A percentile compares a stretch with the other conserved stretches of the same genome.
Evolutionary conservation across 805 yeast species (phyloP).

Genomic region (Cyberlindnera euphorbiiphila): DNA sequence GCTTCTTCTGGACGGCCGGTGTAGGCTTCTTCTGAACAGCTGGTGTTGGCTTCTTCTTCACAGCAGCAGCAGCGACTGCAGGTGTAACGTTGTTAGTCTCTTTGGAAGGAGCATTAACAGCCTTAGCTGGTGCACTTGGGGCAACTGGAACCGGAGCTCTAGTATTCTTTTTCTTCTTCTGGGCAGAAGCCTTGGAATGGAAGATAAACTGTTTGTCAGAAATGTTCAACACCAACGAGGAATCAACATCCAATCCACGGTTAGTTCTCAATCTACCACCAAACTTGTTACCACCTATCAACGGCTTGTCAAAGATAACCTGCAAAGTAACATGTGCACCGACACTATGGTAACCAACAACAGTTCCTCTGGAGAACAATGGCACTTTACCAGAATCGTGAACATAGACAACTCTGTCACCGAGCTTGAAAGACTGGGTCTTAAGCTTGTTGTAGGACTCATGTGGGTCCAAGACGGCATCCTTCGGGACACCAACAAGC

Average conservation of each 20-base stretch:
- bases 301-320: conserved; percentile 77
- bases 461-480: conserved; percentile 74
- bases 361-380: conserved; percentile 83
- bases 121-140: conserved; percentile 19
- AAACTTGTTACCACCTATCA: conserved; percentile 78
- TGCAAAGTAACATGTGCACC: conserved; percentile 56
- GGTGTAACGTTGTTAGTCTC: conserved; percentile 10
- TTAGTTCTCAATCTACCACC: conserved; percentile 73
- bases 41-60: conserved; percentile 10
- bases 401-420: conserved; percentile 86
- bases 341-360: conserved; percentile 67
- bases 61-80: conserved; percentile 22
- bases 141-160: conserved; percentile 23
- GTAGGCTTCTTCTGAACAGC: background rate
- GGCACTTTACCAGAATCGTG: conserved; percentile 90
- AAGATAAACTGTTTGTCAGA: conserved; percentile 70
- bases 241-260: conserved; percentile 81
- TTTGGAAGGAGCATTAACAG: background rate
- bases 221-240: conserved; percentile 76
- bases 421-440: conserved; percentile 73
- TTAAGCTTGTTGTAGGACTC: conserved; percentile 68
- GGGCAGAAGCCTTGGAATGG: conserved; percentile 61
- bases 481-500: conserved; percentile 77
- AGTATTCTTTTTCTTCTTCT: conserved; percentile 13
- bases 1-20: background rate